A percentile compares a stretch with the other conserved stretches of the same genome.
Conservation (phyloP, 345 rosid genomes). For the Bruguiera sexangula region DNA sequence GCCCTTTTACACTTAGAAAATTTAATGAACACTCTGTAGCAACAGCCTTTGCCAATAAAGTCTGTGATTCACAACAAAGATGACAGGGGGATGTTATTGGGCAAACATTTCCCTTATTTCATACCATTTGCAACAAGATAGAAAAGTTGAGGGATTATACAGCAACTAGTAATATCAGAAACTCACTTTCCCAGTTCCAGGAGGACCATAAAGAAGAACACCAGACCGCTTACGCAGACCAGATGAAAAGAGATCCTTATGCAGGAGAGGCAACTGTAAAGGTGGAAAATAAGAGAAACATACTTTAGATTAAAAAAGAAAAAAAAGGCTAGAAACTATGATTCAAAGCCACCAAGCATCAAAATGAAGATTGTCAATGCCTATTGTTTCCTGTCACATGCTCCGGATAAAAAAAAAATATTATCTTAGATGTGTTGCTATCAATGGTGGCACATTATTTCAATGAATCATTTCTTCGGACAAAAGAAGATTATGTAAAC, state of each 20-base stretch:
- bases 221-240: slow-evolving; percentile 98
- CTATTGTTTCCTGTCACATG: too few relatives aligned
- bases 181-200: slow-evolving; percentile 93
- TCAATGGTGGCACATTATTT: not conserved
- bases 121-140: not conserved
- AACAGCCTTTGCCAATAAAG: slow-evolving; percentile 95
- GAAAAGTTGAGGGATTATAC: slow-evolving; percentile 8
- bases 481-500: not conserved
- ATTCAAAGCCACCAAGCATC: too few relatives aligned
- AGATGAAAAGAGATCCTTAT: slow-evolving; percentile 88
- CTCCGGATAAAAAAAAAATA: too few relatives aligned
- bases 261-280: slow-evolving; percentile 78
- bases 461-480: not conserved
- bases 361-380: too few relatives aligned
- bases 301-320: not conserved
- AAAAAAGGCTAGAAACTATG: not conserved
- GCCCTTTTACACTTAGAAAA: slow-evolving; percentile 95
- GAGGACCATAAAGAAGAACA: slow-evolving; percentile 97
- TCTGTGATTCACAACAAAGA: slow-evolving; percentile 46
- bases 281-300: slow-evolving; percentile 4
- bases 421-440: not conserved
- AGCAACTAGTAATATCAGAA: slow-evolving; percentile 5
- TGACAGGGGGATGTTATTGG: slow-evolving; percentile 5
- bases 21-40: slow-evolving; percentile 96
- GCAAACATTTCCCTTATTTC: slow-evolving; percentile 3